Base-by-base conservation (phyloP, 192 early-diverging fungal genomes). In the Backusella morwellensis region DNA sequence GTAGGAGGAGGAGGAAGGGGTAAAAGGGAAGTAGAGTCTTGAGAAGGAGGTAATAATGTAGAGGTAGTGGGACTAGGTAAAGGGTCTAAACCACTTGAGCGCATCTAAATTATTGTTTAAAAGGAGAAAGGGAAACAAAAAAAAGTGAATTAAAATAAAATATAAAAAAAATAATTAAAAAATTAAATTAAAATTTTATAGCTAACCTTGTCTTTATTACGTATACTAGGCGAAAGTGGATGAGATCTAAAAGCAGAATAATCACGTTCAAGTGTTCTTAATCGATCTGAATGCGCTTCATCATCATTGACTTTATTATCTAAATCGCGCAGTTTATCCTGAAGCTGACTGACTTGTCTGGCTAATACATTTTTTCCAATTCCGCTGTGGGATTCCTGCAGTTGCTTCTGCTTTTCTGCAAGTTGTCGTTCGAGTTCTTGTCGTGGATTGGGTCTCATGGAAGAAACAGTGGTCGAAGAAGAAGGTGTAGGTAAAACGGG, bases 21-120 rank as follows among this genome's bases (percentile, higher is more conserved):
- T 34, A 80, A 68, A 14, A 73, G 36, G 8, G 70, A 72, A 26
- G 77, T 32, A 40, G 76, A 70, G 32, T 67, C 54, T 29, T 63
- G 56, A 12, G 44, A 21, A 44, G 81, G 47, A 47, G 69, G 72
- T 44, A 74, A 54, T 15, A 82, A 29, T 23, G 73, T 72, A 50
- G 70, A 78, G 2, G 82, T 54, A 23, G 78, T 73, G 17, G 82
- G 78, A 59, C 75, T 84, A 21, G 80, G 80, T 66, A 82, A 68
- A 47, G 74, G 72, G 66, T 82, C 80, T 42, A 79, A 69, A 44
- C 73, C 68, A 32, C 40, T 12, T 35, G 73, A 41, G 23, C 68
- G 73, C 32, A 56, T 21, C 59, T 72, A 50, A 50, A 50, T n/a
- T 17, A 44, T 74, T 66, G 38, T 68, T 42, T 75, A 66, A 21